Conservation (phyloP, 1,284 basidiomycete species). For the Hemileia vastatrix region DNA sequence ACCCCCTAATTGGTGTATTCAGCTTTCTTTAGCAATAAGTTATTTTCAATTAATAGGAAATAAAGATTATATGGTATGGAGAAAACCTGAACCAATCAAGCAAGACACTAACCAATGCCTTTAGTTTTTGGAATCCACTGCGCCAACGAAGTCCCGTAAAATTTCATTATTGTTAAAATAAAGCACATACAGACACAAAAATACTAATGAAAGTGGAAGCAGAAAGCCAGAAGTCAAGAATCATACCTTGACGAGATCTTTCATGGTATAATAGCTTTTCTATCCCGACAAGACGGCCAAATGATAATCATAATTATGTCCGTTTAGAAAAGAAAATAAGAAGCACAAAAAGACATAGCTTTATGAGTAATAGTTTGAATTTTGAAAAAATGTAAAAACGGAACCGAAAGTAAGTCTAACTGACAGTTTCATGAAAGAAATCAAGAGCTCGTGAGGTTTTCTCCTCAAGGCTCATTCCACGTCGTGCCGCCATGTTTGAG, state of each 20-base stretch:
- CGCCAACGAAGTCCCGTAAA: no score
- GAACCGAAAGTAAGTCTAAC: background rate
- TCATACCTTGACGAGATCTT: slow-evolving; percentile 15
- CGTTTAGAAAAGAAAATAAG: background rate
- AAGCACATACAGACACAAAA: background rate
- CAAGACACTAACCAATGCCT: slow-evolving; percentile 14
- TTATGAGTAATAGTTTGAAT: no score
- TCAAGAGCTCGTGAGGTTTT: slow-evolving; percentile 6
- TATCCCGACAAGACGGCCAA: background rate
- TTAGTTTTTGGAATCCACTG: slow-evolving; percentile 18
- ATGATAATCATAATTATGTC: background rate
- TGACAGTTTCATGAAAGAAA: slow-evolving; percentile 12
- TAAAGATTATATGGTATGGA: no score
- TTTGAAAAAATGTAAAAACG: no score
- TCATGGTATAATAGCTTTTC: slow-evolving; percentile 17
- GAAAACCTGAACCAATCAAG: no score
- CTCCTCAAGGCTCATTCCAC: slow-evolving; percentile 14
- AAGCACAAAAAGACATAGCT: background rate
- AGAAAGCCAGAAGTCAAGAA: background rate
- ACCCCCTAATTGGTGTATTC: no score
- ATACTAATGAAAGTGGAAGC: background rate
- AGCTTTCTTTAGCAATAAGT: no score
- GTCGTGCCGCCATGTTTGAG: slow-evolving; percentile 15
- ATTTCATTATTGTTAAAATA: background rate
- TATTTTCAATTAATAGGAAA: no score